A percentile compares a stretch with the other conserved stretches of the same genome.
Evolutionary conservation across 208 protist species (phyloP).

Genomic region (Plasmodiophora brassicae): DNA sequence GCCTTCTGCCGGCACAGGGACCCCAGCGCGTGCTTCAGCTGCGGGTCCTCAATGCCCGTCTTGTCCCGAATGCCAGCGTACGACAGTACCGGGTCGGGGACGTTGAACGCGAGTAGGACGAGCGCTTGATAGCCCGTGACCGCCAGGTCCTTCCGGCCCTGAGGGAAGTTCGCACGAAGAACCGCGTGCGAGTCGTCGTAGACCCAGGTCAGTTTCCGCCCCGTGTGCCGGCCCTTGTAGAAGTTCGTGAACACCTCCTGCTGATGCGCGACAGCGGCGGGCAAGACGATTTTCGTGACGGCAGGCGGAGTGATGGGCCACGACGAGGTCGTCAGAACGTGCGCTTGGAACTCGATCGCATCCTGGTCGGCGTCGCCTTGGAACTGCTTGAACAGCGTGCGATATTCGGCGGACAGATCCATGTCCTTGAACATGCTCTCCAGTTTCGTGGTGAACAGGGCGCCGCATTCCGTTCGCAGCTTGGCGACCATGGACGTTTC

Average conservation of each 20-base stretch:
- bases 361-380: not conserved
- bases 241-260: not conserved
- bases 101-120: slow-evolving; percentile 12
- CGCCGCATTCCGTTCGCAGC: slow-evolving; percentile 1
- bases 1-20: not conserved
- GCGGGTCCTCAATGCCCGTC: not conserved
- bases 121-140: slow-evolving; percentile 11
- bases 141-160: not conserved
- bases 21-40: slow-evolving; percentile 17
- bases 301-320: not conserved
- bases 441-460: slow-evolving; percentile 18
- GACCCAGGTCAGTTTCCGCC: not conserved
- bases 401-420: not conserved
- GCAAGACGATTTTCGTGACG: not conserved
- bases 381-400: not conserved
- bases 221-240: not conserved
- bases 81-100: not conserved
- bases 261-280: not conserved
- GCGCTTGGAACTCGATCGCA: not conserved
- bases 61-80: not conserved
- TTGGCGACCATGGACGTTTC: slow-evolving; percentile 20
- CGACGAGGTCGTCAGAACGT: not conserved
- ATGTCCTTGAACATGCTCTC: slow-evolving; percentile 38
- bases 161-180: not conserved
- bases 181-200: not conserved